Base-by-base conservation (phyloP, 106 monocot genomes). In the Allium sativum region DNA sequence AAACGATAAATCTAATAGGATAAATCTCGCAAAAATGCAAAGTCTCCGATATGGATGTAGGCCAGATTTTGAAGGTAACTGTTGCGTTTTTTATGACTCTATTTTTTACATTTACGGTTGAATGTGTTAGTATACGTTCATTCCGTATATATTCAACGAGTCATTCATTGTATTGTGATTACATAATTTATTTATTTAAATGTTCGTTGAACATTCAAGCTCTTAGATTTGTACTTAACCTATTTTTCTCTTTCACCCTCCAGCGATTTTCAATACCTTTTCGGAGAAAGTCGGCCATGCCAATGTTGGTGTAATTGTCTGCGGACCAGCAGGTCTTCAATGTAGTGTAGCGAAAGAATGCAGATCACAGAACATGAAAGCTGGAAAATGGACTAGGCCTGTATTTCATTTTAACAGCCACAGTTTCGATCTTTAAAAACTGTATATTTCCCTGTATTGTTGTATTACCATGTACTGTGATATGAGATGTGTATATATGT, bases 361-460 rank as follows among this genome's bases (percentile, higher is more conserved):
- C 76, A 85, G 89, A 69, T 65, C 67, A 10, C 83, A 81, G 51
- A 94, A 74, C 67, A 65, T 84, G 55, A 67, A 31, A 31, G 31
- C 64, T 21, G 80, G 85, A 12, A 77, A 68, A 65, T 55, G 75
- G 73, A 85, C 78, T 40, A 40, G 71, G 31, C 73, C 93, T 16
- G 55, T 86, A 31, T 94, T 94, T 72, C 93, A 94, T 71, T 94
- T 86, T 78, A 69, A 89, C 64, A 89, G 89, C 74, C 89, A 94
- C 67, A 94, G 93, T 78, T 94, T 94, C 56, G 93, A 94, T 81
- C 85, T 94, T 18, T 85, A 75, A 68, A 1, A 53, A 22, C 18
- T 56, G 31, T 31, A 31, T 3, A 31, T 31, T 31, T 31, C 31
- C 31, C 31, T 31, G 31, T 31, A 31, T 31, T 31, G 31, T 31